These are phyloP conservation scores for Pseudogymnoascus sp. DNA, from an alignment of 2,329 filamentous ascomycete species.

Conservation along the genomic window DNA sequence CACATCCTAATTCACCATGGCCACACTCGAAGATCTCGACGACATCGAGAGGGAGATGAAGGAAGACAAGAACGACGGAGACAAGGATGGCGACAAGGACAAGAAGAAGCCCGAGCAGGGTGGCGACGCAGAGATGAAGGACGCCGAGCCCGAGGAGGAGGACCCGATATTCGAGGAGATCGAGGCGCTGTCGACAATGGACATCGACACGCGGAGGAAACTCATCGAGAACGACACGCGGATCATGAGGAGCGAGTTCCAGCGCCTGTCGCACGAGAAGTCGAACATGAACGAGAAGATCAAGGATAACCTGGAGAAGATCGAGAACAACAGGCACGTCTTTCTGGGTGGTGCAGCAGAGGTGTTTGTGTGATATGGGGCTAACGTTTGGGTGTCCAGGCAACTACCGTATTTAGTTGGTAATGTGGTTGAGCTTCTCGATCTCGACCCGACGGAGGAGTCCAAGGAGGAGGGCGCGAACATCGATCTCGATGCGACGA, in stretches of 20 bases:
- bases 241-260: conserved; percentile 97
- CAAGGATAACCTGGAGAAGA: conserved; percentile 98
- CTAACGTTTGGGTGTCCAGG: conserved; percentile 38
- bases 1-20: conserved; percentile 43
- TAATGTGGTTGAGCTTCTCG: conserved; percentile 94
- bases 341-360: not conserved
- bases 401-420: conserved; percentile 97
- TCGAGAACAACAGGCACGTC: conserved; percentile 89
- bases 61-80: conserved; percentile 50
- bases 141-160: conserved; percentile 67
- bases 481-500: conserved; percentile 92
- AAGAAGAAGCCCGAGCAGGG: conserved; percentile 48
- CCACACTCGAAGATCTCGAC: conserved; percentile 69
- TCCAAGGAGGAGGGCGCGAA: conserved; percentile 97
- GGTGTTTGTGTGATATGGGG: not conserved
- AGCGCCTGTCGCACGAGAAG: conserved; percentile 91
- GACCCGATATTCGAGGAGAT: conserved; percentile 90
- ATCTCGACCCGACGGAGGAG: conserved; percentile 92
- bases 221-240: conserved; percentile 94
- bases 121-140: conserved; percentile 62
- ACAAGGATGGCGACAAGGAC: conserved; percentile 47
- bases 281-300: conserved; percentile 96
- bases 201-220: conserved; percentile 84
- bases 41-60: conserved; percentile 64
- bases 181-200: conserved; percentile 82